These are phyloP conservation scores for Hemerocallis citrina DNA, from an alignment of 106 monocot species.

Conservation along the genomic window DNA sequence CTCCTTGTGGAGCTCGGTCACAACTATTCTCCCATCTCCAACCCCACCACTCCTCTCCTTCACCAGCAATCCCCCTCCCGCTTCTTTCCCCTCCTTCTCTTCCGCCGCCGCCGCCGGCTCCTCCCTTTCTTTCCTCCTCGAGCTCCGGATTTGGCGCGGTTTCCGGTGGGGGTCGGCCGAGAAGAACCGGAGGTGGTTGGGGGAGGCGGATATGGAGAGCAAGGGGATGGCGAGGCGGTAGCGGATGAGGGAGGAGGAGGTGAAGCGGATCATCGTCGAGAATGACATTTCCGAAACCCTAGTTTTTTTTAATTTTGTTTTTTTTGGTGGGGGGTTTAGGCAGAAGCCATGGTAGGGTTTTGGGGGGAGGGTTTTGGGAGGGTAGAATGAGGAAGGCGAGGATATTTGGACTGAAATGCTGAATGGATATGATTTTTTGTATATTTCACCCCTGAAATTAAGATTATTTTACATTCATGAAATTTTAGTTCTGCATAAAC, in stretches of 20 bases:
- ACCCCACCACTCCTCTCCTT: constrained; percentile 31
- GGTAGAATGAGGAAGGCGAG: too few relatives aligned
- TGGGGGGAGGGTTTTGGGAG: not conserved
- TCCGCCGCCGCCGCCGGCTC: constrained; percentile 12
- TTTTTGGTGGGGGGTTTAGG: not conserved
- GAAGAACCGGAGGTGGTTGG: constrained; percentile 20
- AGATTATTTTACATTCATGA: too few relatives aligned
- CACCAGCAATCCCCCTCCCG: constrained; percentile 33
- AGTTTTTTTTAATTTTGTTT: not conserved
- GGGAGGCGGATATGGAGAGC: constrained; percentile 7
- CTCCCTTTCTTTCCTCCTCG: constrained; percentile 24
- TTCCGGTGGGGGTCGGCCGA: constrained; percentile 17
- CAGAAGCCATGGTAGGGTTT: not conserved
- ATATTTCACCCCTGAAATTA: too few relatives aligned
- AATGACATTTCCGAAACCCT: constrained; percentile 16
- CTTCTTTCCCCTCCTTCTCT: constrained; percentile 23
- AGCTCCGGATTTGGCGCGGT: constrained; percentile 14
- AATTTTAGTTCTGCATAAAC: too few relatives aligned
- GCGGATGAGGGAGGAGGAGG: constrained; percentile 34
- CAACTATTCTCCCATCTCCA: constrained; percentile 52
- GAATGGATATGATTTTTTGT: too few relatives aligned
- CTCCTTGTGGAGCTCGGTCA: constrained; percentile 83
- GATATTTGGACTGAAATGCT: too few relatives aligned
- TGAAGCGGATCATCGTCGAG: constrained; percentile 40
- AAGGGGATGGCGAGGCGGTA: constrained; percentile 15